These are phyloP conservation scores for Aphanocladium album DNA, from an alignment of 2,329 filamentous ascomycete genomes.

Conservation along the genomic window DNA sequence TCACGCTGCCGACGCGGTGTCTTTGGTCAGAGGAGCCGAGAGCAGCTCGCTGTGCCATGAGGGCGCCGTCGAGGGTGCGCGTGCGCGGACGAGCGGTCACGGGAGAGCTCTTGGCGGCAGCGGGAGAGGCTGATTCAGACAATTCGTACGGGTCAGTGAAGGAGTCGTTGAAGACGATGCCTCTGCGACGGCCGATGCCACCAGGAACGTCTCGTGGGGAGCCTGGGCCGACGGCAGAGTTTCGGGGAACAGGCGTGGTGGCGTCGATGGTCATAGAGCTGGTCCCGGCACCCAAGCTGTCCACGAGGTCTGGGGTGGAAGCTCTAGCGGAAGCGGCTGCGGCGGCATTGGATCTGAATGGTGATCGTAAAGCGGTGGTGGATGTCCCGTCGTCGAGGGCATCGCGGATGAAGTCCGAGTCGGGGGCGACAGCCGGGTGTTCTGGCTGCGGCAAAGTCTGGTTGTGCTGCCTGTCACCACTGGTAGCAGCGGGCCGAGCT, in stretches of 20 bases:
- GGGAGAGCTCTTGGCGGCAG: slow-evolving; percentile 22
- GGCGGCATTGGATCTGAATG: slow-evolving; percentile 6
- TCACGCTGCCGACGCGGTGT: slow-evolving; percentile 65
- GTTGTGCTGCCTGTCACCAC: neutral
- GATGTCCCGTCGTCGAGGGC: neutral
- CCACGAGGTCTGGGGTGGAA: slow-evolving; percentile 5
- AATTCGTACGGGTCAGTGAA: slow-evolving; percentile 48
- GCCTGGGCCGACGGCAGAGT: slow-evolving; percentile 24
- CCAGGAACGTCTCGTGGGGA: slow-evolving; percentile 29
- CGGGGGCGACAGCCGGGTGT: neutral
- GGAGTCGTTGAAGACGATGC: slow-evolving; percentile 56
- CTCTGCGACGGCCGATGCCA: slow-evolving; percentile 46
- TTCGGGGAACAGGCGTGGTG: slow-evolving; percentile 8
- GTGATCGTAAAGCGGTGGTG: neutral
- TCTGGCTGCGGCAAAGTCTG: neutral
- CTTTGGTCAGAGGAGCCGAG: slow-evolving; percentile 44
- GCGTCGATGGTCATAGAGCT: slow-evolving; percentile 3
- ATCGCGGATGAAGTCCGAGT: slow-evolving; percentile 1
- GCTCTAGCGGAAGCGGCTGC: neutral
- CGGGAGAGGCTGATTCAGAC: slow-evolving; percentile 34
- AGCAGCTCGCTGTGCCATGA: slow-evolving; percentile 41
- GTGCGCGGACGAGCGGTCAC: slow-evolving; percentile 47
- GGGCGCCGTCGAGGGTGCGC: slow-evolving; percentile 52
- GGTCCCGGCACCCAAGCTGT: neutral
- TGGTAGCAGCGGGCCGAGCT: slow-evolving; percentile 2